Evolutionary conservation across 2,329 filamentous ascomycete species (phyloP).

Genomic region (Trichoderma sp.): DNA sequence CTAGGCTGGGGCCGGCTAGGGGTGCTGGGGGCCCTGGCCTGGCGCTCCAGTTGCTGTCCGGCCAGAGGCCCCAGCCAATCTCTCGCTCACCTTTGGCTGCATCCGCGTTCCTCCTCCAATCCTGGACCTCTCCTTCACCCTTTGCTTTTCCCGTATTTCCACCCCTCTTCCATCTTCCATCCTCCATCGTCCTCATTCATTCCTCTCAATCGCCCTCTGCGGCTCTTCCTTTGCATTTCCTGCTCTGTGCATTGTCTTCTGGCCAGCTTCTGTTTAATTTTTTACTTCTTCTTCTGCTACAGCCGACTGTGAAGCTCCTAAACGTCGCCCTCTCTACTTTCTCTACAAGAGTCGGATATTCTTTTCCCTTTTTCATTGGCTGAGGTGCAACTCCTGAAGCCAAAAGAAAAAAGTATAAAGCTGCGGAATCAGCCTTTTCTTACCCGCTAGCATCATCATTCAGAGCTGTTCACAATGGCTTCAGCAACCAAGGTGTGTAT

Average conservation of each 20-base stretch:
- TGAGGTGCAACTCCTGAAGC: conserved; percentile 13
- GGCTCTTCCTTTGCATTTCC: conserved; percentile 17
- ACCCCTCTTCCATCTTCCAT: conserved; percentile 23
- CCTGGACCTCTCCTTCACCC: conserved; percentile 25
- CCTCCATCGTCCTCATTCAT: conserved; percentile 24
- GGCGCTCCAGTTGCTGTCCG: conserved; percentile 1
- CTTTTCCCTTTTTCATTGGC: conserved; percentile 7
- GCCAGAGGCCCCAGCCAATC: background rate
- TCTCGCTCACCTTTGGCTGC: background rate
- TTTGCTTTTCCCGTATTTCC: conserved; percentile 20
- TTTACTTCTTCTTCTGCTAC: background rate
- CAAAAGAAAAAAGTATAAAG: conserved; percentile 13
- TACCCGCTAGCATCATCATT: conserved; percentile 22
- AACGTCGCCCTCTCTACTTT: background rate
- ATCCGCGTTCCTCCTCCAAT: conserved; percentile 23
- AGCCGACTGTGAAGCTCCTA: background rate
- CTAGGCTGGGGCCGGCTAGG: background rate
- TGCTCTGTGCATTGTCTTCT: conserved; percentile 26
- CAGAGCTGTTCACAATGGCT: conserved; percentile 39
- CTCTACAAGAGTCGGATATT: conserved; percentile 11
- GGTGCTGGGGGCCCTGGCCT: background rate
- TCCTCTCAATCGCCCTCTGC: conserved; percentile 23
- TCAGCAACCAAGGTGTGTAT: conserved; percentile 43
- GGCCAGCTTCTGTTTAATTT: conserved; percentile 23
- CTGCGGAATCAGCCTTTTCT: conserved; percentile 18